Base-by-base conservation (phyloP, 352 stramenopile species). In the Pythium aquatile region DNA sequence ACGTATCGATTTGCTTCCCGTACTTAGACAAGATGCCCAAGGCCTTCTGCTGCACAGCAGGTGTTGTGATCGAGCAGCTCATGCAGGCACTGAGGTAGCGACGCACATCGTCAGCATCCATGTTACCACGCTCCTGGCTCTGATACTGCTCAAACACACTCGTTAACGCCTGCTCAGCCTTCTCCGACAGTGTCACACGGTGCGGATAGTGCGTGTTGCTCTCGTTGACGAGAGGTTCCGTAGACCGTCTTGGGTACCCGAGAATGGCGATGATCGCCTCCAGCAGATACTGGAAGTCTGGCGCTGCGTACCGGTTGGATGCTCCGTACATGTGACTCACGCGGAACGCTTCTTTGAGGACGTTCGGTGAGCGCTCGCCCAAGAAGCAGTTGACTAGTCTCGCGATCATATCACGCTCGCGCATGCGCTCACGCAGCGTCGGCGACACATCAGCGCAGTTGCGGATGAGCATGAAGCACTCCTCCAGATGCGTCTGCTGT, bases 241-340 rank as follows among this genome's bases (percentile, higher is more conserved):
- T 78, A 8, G 70, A 77, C 6, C 82, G 79, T 14, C 80, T 75
- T 35, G 78, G 83, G 51, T 96, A 66, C 8, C 90, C 90, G 10
- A 97, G 63, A 44, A 97, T 88, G 26, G 85, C 79, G 17, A 90
- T 89, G 66, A 97, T 87, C 39, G 87, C 86, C 72, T 97, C 90
- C 4, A 97, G 69, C 33, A 97, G 63, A 64, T 94, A 91, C 65
- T 96, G 87, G 57, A 93, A 97, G 56, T 97, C 90, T 1, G 85
- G 81, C 14, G 85, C 93, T 16, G 85, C 74, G 47, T 90, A 91
- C 11, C 81, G 75, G 35, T 67, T 71, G 10, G 74, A 69, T 4
- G 58, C 60, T 1, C 73, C 69, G 53, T 77, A 73, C 24, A 83
- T 62, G 48, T 80, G 76, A 13, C 78, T 87, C 14, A 73, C 82